phyloP scores from a whole-genome alignment of 805 yeast species.

The Maudiozyma saulgeensis region DNA sequence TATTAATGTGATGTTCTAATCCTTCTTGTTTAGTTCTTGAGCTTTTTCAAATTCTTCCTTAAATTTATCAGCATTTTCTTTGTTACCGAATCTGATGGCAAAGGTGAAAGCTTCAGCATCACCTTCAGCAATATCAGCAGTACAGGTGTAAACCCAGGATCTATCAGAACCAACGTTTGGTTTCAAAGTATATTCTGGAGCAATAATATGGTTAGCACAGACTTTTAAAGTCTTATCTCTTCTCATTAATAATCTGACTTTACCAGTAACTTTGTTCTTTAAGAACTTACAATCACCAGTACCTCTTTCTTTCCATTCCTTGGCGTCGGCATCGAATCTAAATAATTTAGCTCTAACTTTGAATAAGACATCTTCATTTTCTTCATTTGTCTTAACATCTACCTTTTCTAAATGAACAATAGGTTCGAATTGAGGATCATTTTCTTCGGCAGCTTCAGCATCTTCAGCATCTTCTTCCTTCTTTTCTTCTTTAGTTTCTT shows the following conservation, averaged over 20 bases:
- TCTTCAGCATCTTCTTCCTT: slow-evolving; percentile 26
- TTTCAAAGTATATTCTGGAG: slow-evolving; percentile 72
- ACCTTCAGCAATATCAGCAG: slow-evolving; percentile 93
- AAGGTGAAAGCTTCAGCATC: slow-evolving; percentile 91
- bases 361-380: slow-evolving; percentile 70
- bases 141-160: slow-evolving; percentile 94
- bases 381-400: slow-evolving; percentile 93
- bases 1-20: not conserved
- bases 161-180: slow-evolving; percentile 96
- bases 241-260: slow-evolving; percentile 93
- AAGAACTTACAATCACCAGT: slow-evolving; percentile 96
- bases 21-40: slow-evolving; percentile 52
- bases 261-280: slow-evolving; percentile 72
- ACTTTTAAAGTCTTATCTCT: slow-evolving; percentile 97
- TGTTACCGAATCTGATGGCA: slow-evolving; percentile 89
- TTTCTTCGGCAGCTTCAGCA: slow-evolving; percentile 34
- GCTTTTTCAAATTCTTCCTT: slow-evolving; percentile 87
- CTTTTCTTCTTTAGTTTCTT: slow-evolving; percentile 27
- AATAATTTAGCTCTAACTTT: slow-evolving; percentile 93
- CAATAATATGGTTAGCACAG: slow-evolving; percentile 91
- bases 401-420: slow-evolving; percentile 90
- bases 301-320: slow-evolving; percentile 99
- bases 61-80: slow-evolving; percentile 90
- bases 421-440: slow-evolving; percentile 87
- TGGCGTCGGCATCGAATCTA: slow-evolving; percentile 72